Evolutionary conservation across 495 filamentous ascomycete species (phyloP).

Genomic region (Penicillium ucsense): DNA sequence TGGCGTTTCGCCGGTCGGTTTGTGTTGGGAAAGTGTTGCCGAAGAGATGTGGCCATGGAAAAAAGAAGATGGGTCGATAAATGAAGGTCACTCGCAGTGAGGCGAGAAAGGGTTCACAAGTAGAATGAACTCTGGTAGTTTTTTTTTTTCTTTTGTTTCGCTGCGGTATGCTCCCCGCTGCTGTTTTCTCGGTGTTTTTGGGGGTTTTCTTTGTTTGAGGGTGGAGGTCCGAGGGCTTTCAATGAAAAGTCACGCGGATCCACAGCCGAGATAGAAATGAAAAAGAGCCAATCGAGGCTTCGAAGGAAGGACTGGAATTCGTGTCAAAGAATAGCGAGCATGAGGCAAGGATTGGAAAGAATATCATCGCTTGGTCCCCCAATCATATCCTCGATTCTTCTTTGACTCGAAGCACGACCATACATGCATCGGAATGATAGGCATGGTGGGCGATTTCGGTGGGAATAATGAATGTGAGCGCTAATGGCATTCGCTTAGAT

Average conservation of each 20-base stretch:
- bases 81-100: constrained; percentile 13
- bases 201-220: constrained; percentile 5
- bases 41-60: constrained; percentile 12
- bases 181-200: constrained; percentile 12
- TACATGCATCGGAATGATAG: neutral
- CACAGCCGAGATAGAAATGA: neutral
- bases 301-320: neutral
- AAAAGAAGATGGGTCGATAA: constrained; percentile 3
- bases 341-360: neutral
- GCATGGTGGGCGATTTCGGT: no score
- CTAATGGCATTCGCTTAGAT: constrained; percentile 5
- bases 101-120: constrained; percentile 2
- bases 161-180: neutral
- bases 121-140: neutral
- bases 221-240: constrained; percentile 1
- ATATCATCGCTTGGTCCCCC: no score
- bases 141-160: constrained; percentile 3
- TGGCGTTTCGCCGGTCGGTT: no score
- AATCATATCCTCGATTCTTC: no score
- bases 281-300: constrained; percentile 1
- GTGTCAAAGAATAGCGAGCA: neutral
- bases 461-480: constrained; percentile 3
- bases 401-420: neutral
- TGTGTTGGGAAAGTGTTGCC: neutral
- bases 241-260: neutral